Evolutionary conservation across 495 filamentous ascomycete genomes (phyloP), one percentile per base, ranked within the genome.

Genomic region (Penicillium silybi): DNA sequence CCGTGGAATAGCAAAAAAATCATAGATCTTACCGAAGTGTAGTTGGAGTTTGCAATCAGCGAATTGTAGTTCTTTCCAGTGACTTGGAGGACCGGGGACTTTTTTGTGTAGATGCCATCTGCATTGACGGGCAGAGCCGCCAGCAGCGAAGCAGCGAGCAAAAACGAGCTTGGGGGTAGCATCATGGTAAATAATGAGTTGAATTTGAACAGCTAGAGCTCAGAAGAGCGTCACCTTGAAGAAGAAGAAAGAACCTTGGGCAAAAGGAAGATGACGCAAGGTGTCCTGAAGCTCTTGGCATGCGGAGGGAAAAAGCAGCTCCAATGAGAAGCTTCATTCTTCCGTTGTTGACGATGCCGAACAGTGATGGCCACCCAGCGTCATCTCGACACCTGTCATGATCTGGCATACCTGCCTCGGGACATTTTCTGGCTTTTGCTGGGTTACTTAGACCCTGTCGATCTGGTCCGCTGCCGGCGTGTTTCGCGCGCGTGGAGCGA

Each of bases 11-110:
- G 29, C 29, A 32, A 32, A 13, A 32, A 32, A 13, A 4, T 13
- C 10, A 32, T 13, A 32, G 4, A 9, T 9, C 88, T 74, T 82
- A 97, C 92, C 49, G 92, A 90, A 42, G 90, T 90, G 66, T 96
- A 76, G 66, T 95, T 95, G 44, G 90, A 95, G 61, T 89, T 85
- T 17, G 87, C 82, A 68, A 99, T 90, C 55, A 95, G 75, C 50
- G 81, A 80, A 69, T 90, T 85, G 69, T 95, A 99, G 62, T 75
- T 85, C 70, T 86, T 90, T n/a, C 74, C 80, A 65, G 91, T 84
- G 39, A 97, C 75, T 66, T 95, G 90, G 19, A 97, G 64, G 39
- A 99, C 95, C 13, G 88, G 85, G 2, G 90, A 95, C 64, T 80
- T 87, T 73, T 93, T 95, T 37, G 82, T 75, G 69, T 99, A 99